Percentiles rank a stretch among this genome's conserved stretches.
These are phyloP conservation scores for Colletotrichum phormii DNA, from an alignment of 2,329 filamentous ascomycete species.

Conservation along the genomic window DNA sequence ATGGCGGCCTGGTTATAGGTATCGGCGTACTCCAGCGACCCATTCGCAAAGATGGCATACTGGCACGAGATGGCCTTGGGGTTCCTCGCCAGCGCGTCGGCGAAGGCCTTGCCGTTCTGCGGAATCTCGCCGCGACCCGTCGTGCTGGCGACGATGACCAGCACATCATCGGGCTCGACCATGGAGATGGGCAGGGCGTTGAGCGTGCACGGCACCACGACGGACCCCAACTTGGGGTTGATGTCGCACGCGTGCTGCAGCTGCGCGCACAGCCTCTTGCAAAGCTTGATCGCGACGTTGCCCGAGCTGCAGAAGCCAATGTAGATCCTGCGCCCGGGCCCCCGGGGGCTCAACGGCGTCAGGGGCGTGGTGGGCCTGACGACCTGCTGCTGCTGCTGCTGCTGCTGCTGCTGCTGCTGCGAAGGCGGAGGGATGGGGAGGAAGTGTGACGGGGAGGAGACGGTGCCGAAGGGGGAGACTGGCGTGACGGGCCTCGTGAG, in stretches of 20 bases:
- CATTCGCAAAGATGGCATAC: slow-evolving; percentile 33
- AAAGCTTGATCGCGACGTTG: slow-evolving; percentile 35
- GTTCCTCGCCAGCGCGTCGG: slow-evolving; percentile 25
- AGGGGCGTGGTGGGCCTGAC: slow-evolving; percentile 30
- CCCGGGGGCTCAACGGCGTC: slow-evolving; percentile 23
- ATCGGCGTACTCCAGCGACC: slow-evolving; percentile 29
- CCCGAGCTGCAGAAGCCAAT: slow-evolving; percentile 36
- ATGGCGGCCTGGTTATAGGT: slow-evolving; percentile 35
- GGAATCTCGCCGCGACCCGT: slow-evolving; percentile 31
- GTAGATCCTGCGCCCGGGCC: slow-evolving; percentile 29
- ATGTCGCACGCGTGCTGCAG: slow-evolving; percentile 34
- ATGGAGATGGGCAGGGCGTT: slow-evolving; percentile 28
- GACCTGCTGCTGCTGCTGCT: background rate
- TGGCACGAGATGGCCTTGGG: slow-evolving; percentile 10
- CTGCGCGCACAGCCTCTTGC: slow-evolving; percentile 34
- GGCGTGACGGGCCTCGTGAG: slow-evolving; percentile 29
- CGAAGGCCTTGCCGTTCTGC: slow-evolving; percentile 33
- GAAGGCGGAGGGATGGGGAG: slow-evolving; percentile 17
- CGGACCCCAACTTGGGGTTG: slow-evolving; percentile 30
- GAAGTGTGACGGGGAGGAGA: slow-evolving; percentile 4
- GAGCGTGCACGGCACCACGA: slow-evolving; percentile 31
- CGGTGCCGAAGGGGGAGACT: slow-evolving; percentile 28
- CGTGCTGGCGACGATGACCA: slow-evolving; percentile 31
- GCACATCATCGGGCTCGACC: slow-evolving; percentile 25
- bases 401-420: background rate